These are phyloP conservation scores for Eutrema japonicum DNA, from an alignment of 345 rosid genomes.

Conservation along the genomic window DNA sequence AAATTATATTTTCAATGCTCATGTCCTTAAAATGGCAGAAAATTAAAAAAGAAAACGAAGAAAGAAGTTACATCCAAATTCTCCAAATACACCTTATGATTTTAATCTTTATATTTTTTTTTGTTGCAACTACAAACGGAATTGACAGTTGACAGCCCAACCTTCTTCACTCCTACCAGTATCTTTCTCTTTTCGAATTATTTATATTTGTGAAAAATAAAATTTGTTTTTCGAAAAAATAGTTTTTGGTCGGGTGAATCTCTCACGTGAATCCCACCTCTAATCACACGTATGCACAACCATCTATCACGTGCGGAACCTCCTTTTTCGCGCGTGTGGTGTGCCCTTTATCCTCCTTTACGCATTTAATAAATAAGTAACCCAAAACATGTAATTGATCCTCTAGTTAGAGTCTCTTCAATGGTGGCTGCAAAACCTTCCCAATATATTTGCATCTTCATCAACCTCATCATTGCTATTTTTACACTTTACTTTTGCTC, in stretches of 20 bases:
- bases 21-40: slow-evolving; percentile 31
- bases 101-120: slow-evolving; percentile 16
- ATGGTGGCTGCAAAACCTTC: slow-evolving; percentile 36
- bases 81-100: slow-evolving; percentile 28
- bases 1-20: slow-evolving; percentile 12
- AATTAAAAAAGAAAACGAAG: slow-evolving; percentile 32
- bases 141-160: slow-evolving; percentile 55
- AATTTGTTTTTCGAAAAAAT: not conserved
- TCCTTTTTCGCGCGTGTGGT: slow-evolving; percentile 36
- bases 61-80: slow-evolving; percentile 38
- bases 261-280: slow-evolving; percentile 69
- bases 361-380: slow-evolving; percentile 30
- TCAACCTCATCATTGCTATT: slow-evolving; percentile 19
- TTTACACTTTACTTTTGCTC: slow-evolving; percentile 28
- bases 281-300: slow-evolving; percentile 50
- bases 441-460: slow-evolving; percentile 23
- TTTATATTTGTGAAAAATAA: not conserved
- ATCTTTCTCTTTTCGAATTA: slow-evolving; percentile 34
- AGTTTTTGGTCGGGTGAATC: slow-evolving; percentile 43
- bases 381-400: slow-evolving; percentile 25
- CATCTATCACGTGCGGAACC: slow-evolving; percentile 40
- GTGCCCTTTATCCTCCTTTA: slow-evolving; percentile 33
- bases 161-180: slow-evolving; percentile 41
- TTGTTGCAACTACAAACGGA: slow-evolving; percentile 52
- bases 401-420: slow-evolving; percentile 31